phyloP scores from a whole-genome alignment of 2,329 filamentous ascomycete genomes.

The Periconia macrospinosa region DNA sequence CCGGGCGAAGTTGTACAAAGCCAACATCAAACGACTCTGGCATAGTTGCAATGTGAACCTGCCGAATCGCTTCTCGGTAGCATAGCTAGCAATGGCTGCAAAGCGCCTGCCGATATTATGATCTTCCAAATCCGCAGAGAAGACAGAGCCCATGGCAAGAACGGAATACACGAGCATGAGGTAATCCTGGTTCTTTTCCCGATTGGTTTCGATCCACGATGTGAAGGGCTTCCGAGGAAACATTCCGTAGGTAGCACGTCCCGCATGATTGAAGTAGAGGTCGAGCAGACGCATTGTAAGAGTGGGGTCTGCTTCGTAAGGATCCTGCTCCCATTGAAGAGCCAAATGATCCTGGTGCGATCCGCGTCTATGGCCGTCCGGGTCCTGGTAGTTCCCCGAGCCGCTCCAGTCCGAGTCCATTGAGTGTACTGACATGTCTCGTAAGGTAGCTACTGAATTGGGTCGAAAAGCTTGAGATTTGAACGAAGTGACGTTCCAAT shows the following conservation, averaged over 20 bases:
- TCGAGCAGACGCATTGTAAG: slow-evolving; percentile 56
- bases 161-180: slow-evolving; percentile 64
- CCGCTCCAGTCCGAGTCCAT: slow-evolving; percentile 39
- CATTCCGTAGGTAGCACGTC: slow-evolving; percentile 58
- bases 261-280: slow-evolving; percentile 60
- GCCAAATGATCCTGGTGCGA: slow-evolving; percentile 37
- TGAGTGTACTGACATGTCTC: slow-evolving; percentile 39
- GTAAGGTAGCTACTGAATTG: slow-evolving; percentile 20
- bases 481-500: slow-evolving; percentile 31
- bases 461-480: slow-evolving; percentile 30
- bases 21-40: slow-evolving; percentile 68
- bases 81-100: slow-evolving; percentile 60
- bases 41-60: slow-evolving; percentile 64
- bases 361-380: slow-evolving; percentile 29
- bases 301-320: slow-evolving; percentile 54
- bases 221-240: slow-evolving; percentile 59
- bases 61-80: slow-evolving; percentile 55
- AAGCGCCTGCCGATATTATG: slow-evolving; percentile 52
- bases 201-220: slow-evolving; percentile 54
- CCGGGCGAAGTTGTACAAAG: slow-evolving; percentile 66
- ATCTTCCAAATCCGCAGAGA: slow-evolving; percentile 52
- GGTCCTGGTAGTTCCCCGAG: slow-evolving; percentile 29
- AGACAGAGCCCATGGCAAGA: slow-evolving; percentile 60
- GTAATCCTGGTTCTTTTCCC: slow-evolving; percentile 56
- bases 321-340: slow-evolving; percentile 55